Conservation (phyloP, 768 basidiomycete species). For the Lentinula sp. region DNA sequence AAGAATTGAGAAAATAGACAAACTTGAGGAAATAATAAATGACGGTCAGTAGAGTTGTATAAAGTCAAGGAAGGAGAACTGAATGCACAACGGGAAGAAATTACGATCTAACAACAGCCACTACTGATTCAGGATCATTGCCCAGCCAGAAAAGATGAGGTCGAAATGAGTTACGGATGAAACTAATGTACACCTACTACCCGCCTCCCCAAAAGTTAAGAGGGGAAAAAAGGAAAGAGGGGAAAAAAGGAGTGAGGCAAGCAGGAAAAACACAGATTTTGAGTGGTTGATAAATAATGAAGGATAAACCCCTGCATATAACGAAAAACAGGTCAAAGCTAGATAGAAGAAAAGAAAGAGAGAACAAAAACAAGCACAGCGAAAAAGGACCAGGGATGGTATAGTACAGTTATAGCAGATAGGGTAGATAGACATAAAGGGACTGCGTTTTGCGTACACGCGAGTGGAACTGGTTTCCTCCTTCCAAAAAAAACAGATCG, state of each 20-base stretch:
- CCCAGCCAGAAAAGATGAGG: neutral
- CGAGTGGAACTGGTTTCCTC: neutral
- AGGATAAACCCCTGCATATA: neutral
- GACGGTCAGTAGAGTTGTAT: neutral
- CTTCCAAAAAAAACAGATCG: neutral
- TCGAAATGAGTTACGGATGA: neutral
- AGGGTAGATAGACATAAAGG: neutral
- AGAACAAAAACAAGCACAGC: neutral
- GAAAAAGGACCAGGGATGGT: neutral
- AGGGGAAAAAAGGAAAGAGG: neutral
- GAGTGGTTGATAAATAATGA: neutral
- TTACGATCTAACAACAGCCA: neutral
- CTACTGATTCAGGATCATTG: neutral
- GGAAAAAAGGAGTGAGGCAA: neutral
- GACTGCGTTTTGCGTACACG: neutral
- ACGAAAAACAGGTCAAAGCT: neutral
- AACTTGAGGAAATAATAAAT: neutral
- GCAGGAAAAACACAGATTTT: neutral
- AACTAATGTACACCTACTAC: neutral
- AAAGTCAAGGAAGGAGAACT: neutral
- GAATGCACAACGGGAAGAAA: neutral
- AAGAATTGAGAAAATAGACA: neutral
- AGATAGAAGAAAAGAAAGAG: neutral
- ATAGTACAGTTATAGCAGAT: slow-evolving; percentile 1
- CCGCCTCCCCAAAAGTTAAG: neutral